A percentile compares a stretch with the other conserved stretches of the same genome.
Evolutionary conservation across 768 basidiomycete genomes (phyloP).

Genomic region (Mycena haematopus): DNA sequence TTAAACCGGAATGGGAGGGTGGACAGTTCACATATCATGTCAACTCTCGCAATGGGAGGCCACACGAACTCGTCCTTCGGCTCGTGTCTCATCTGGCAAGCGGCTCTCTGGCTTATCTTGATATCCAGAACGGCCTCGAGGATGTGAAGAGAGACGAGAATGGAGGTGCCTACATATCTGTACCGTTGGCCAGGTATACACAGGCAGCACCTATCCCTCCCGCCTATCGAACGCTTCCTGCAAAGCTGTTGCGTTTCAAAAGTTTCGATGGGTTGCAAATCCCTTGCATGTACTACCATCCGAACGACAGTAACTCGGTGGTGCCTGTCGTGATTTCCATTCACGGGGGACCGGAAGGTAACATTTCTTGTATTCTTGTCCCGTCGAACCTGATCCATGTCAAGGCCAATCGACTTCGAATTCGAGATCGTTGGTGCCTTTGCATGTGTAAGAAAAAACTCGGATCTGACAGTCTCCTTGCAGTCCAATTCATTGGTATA

Average conservation of each 20-base stretch:
- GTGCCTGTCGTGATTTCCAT: conserved; percentile 44
- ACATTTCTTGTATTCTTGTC: neutral
- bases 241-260: conserved; percentile 44
- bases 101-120: conserved; percentile 39
- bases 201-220: conserved; percentile 42
- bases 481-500: conserved; percentile 43
- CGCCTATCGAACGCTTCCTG: conserved; percentile 35
- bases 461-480: neutral
- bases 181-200: conserved; percentile 36
- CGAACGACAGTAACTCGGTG: conserved; percentile 34
- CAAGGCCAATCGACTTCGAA: conserved; percentile 25
- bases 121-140: conserved; percentile 35
- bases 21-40: conserved; percentile 39
- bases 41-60: conserved; percentile 41
- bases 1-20: conserved; percentile 38
- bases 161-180: conserved; percentile 36
- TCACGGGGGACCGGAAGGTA: conserved; percentile 46
- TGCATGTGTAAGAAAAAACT: neutral
- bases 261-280: conserved; percentile 50
- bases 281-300: conserved; percentile 51
- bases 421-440: conserved; percentile 6
- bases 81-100: conserved; percentile 41
- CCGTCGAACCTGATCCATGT: neutral
- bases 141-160: conserved; percentile 31
- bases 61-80: conserved; percentile 39